Base-by-base conservation (phyloP, 345 rosid species). In the Schrenkiella parvula region DNA sequence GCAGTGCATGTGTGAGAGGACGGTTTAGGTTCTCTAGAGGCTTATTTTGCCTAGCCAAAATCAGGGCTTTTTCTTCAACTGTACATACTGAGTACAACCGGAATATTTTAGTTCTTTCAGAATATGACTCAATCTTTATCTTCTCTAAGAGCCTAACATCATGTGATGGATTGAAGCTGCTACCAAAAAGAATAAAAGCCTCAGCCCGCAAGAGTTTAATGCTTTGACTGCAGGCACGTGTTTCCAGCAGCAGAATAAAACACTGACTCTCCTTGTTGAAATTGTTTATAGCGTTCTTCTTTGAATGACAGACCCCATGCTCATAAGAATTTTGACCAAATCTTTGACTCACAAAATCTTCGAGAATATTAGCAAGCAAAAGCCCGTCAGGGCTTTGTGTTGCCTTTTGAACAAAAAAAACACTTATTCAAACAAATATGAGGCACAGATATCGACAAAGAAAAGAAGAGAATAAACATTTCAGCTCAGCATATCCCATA, bases 251-350 rank as follows among this genome's bases (percentile, higher is more conserved):
- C 73, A 91, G 84, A 67, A 91, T 87, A 83, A 86, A 95, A 65
- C 89, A 88, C 47, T 79, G 81, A 41, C 71, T 77, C 71, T 85
- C 85, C 66, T 80, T 88, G 72, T 95, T 95, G 85, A 89, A 95
- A 55, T 76, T 89, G 61, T 80, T 74, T 35, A 87, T 57, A 23
- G 93, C 91, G 67, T 78, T 72, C 66, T 84, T 88, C 78, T 82
- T 84, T 66, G 84, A 29, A 25, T 0, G 52, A 84, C 68, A 73
- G 79, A 77, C 62, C 87, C 95, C 73, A 86, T 64, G 35, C 98
- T 89, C 99, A 81, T 89, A 95, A 68, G 87, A 86, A 64, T 87
- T 79, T 46, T 54, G 39, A 71, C 99, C 99, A 87, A 87, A 91
- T 77, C 90, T 87, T 35, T 81, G 87, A 17, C 79, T 78, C 80